Percentiles rank a stretch among this genome's conserved stretches.
Conservation (phyloP, 306 rosid species). For the Vachellia collinsii region DNA sequence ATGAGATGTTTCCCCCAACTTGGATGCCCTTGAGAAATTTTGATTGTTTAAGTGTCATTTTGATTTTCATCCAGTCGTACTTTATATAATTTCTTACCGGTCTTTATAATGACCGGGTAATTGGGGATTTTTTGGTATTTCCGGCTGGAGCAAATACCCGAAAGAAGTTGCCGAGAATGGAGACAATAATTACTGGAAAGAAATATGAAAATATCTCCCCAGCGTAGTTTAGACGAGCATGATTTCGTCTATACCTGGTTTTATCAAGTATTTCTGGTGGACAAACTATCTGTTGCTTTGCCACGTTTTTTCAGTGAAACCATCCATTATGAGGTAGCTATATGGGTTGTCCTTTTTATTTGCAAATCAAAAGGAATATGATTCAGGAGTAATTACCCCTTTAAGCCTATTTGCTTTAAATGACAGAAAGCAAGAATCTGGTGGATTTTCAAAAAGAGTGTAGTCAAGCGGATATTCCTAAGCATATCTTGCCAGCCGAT, state of each 20-base stretch:
- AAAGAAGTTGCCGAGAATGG: slow-evolving; percentile 13
- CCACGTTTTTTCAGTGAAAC: background rate
- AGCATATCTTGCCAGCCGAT: no score
- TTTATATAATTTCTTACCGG: background rate
- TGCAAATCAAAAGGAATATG: background rate
- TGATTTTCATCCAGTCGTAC: background rate
- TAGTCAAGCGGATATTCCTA: no score
- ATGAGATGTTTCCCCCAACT: slow-evolving; percentile 31
- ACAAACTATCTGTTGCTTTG: background rate
- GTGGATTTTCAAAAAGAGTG: no score
- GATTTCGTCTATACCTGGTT: slow-evolving; percentile 11
- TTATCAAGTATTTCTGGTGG: background rate
- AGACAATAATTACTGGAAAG: background rate
- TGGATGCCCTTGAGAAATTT: slow-evolving; percentile 17
- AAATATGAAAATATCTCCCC: slow-evolving; percentile 19
- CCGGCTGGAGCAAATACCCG: slow-evolving; percentile 20
- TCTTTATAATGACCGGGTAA: slow-evolving; percentile 12
- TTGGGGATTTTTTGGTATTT: slow-evolving; percentile 31
- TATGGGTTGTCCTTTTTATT: background rate
- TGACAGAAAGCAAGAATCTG: no score
- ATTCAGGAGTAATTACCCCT: background rate
- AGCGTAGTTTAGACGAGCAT: slow-evolving; percentile 16
- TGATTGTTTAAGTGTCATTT: slow-evolving; percentile 33
- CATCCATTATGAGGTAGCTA: background rate
- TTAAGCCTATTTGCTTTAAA: background rate